phyloP scores from a whole-genome alignment of 305 asterid species.

The Fraxinus sp. region DNA sequence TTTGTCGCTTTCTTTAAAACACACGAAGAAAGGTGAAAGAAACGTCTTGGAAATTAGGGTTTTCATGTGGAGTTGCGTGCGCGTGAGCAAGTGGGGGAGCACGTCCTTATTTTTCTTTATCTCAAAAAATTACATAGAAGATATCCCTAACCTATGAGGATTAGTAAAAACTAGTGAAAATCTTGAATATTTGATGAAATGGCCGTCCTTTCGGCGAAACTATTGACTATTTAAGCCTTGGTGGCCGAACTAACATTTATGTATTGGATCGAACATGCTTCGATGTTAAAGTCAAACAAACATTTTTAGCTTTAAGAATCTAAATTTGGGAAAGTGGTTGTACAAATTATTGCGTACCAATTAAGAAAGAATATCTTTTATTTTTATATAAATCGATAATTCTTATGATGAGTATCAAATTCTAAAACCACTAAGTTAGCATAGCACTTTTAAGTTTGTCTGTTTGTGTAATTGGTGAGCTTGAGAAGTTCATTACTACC shows the following conservation, averaged over 20 bases:
- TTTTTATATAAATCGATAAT: not conserved
- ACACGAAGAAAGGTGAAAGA: not conserved
- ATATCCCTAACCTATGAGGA: not conserved
- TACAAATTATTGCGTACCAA: not conserved
- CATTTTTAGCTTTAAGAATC: not conserved
- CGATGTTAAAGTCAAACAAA: not conserved
- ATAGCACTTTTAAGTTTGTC: not conserved
- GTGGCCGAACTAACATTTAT: not conserved
- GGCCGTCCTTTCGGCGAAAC: not conserved
- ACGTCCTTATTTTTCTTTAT: constrained; percentile 5
- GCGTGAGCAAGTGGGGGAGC: constrained; percentile 30
- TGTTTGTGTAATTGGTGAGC: not conserved
- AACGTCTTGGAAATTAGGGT: constrained; percentile 34
- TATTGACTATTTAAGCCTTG: not conserved
- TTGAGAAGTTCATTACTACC: not conserved
- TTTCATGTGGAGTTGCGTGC: constrained; percentile 26
- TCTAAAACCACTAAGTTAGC: not conserved
- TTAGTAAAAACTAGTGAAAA: not conserved
- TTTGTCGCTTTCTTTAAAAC: constrained; percentile 21
- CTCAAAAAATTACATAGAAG: not conserved
- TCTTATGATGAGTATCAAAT: not conserved
- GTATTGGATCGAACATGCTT: not conserved
- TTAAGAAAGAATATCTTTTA: not conserved
- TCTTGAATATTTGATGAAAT: not conserved
- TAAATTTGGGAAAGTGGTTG: not conserved